Conservation (phyloP, 495 filamentous ascomycete species). For the Aspergillus carlsbadensis region DNA sequence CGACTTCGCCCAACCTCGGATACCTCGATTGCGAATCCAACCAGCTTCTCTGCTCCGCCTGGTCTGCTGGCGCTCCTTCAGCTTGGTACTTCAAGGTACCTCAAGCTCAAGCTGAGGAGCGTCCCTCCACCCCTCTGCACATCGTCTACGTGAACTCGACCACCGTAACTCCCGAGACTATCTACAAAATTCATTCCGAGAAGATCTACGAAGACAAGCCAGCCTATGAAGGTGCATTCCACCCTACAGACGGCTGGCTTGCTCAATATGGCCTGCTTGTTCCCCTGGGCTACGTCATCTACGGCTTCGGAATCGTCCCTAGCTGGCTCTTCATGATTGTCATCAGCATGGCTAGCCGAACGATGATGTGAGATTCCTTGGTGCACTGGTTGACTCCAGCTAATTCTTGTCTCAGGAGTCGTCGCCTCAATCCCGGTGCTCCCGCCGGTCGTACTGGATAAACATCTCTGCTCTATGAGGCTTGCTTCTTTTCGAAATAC, state of each 20-base stretch:
- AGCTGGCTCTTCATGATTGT: slow-evolving; percentile 78
- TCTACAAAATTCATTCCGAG: slow-evolving; percentile 62
- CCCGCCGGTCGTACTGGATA: slow-evolving; percentile 26
- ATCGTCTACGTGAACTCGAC: slow-evolving; percentile 64
- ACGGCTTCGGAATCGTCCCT: slow-evolving; percentile 53
- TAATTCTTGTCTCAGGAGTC: slow-evolving; percentile 34
- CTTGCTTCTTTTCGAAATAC: slow-evolving; percentile 17
- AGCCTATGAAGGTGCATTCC: slow-evolving; percentile 70
- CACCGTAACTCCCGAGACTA: slow-evolving; percentile 58
- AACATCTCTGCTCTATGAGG: slow-evolving; percentile 16
- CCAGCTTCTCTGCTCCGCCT: slow-evolving; percentile 76
- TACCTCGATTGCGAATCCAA: slow-evolving; percentile 77
- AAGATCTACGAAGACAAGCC: slow-evolving; percentile 55
- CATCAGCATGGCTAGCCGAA: slow-evolving; percentile 77
- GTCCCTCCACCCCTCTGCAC: slow-evolving; percentile 48
- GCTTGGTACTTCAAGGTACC: slow-evolving; percentile 75
- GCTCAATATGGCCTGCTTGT: slow-evolving; percentile 62
- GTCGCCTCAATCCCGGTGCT: slow-evolving; percentile 34
- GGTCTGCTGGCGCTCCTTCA: slow-evolving; percentile 69
- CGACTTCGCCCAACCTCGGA: slow-evolving; percentile 68
- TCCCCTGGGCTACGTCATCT: slow-evolving; percentile 70
- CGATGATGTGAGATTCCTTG: slow-evolving; percentile 72
- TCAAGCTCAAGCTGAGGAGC: slow-evolving; percentile 47
- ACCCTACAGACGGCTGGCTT: slow-evolving; percentile 75
- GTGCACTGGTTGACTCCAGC: neutral